Base-by-base conservation (phyloP, 192 early-diverging fungal species). In the Backusella tarrabulga region DNA sequence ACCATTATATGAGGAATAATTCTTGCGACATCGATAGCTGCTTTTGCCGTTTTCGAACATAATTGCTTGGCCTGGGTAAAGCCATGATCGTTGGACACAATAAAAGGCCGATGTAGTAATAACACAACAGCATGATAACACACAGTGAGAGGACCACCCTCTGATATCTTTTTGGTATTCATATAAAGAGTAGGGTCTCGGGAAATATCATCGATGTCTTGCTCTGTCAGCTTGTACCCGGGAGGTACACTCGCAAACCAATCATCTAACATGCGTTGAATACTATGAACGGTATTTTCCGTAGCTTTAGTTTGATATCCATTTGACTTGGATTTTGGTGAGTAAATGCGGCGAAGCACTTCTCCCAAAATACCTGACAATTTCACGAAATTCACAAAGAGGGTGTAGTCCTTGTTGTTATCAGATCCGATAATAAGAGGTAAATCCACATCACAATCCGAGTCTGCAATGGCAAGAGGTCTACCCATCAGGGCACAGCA, bases 391-490 rank as follows among this genome's bases (percentile, higher is more conserved):
- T 79, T 75, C 8, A 78, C 76, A 73, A 84, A 84, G 8, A 76
- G 12, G n/a, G 23, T 56, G 17, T 75, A 78, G 29, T 73, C 68
- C 17, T 32, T 36, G 15, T 67, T 60, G 8, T 78, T 44, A 9
- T 63, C 46, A 0, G 73, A 54, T 44, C 73, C 72, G 17, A 79
- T 32, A 19, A 73, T 23, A 0, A 70, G 44, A 34, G 83, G 83
- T 38, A 79, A 50, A 15, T 81, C 83, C 52, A 80, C 67, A 70
- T 84, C 83, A 46, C 77, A 84, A 32, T 84, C 83, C 6, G 77
- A 75, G 52, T 89, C 85, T 32, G 81, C 79, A 78, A 87, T 86
- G 0, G 83, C 81, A 6, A 87, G 38, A 11, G 87, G 84, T 70
- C 83, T 73, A 35, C 83, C 83, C 77, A 84, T 80, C 14, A 72